Conservation (phyloP, 2,329 filamentous ascomycete genomes). For the Alternaria novae-zelandiae region DNA sequence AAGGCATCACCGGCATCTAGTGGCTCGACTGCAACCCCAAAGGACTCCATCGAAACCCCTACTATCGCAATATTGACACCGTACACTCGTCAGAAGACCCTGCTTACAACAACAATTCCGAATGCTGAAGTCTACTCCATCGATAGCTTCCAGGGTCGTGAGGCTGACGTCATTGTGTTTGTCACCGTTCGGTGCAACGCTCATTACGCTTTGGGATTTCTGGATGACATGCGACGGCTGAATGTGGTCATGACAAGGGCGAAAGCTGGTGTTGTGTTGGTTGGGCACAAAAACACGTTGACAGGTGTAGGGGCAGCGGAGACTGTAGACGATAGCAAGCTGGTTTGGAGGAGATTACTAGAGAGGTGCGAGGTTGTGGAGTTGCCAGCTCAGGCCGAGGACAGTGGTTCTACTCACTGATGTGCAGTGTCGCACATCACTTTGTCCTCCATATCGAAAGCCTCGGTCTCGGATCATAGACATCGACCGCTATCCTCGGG, state of each 20-base stretch:
- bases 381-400: background rate
- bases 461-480: background rate
- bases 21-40: background rate
- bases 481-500: background rate
- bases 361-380: constrained; percentile 11
- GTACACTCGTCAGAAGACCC: constrained; percentile 48
- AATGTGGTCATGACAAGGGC: constrained; percentile 53
- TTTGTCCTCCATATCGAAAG: background rate
- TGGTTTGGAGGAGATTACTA: constrained; percentile 24
- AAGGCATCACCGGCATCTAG: background rate
- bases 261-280: constrained; percentile 42
- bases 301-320: constrained; percentile 37
- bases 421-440: background rate
- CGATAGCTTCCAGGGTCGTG: constrained; percentile 54
- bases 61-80: constrained; percentile 51
- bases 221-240: constrained; percentile 51
- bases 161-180: constrained; percentile 54
- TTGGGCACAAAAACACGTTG: constrained; percentile 26
- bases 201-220: constrained; percentile 48
- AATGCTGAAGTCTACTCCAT: constrained; percentile 48
- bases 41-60: constrained; percentile 13
- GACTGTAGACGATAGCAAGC: constrained; percentile 18
- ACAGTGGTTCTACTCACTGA: background rate
- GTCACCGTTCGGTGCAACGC: constrained; percentile 54
- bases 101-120: constrained; percentile 34